These are phyloP conservation scores for Fusarium musae DNA, from an alignment of 2,329 filamentous ascomycete genomes.

Conservation along the genomic window DNA sequence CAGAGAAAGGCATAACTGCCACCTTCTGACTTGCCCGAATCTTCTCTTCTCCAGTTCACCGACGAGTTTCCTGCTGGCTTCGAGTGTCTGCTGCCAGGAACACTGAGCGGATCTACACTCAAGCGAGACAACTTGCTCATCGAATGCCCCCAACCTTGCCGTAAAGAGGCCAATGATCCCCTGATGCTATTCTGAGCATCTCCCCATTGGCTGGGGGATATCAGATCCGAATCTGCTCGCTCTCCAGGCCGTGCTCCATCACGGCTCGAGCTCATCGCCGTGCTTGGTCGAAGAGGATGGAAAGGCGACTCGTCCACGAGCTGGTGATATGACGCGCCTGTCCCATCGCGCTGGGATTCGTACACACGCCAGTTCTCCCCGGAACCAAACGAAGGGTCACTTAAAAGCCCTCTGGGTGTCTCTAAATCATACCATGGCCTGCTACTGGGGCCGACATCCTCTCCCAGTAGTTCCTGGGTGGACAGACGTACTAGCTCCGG, in stretches of 20 bases:
- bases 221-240: constrained; percentile 35
- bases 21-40: constrained; percentile 35
- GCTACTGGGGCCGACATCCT: constrained; percentile 13
- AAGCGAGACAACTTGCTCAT: constrained; percentile 23
- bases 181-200: constrained; percentile 35
- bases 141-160: constrained; percentile 20
- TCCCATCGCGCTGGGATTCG: constrained; percentile 40
- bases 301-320: constrained; percentile 51
- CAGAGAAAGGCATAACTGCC: constrained; percentile 44
- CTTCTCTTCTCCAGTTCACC: constrained; percentile 31
- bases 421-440: constrained; percentile 43
- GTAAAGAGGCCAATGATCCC: constrained; percentile 32
- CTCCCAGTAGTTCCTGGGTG: constrained; percentile 36
- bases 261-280: constrained; percentile 32
- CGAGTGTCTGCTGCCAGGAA: constrained; percentile 22
- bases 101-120: constrained; percentile 21
- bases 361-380: constrained; percentile 52
- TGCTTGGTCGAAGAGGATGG: constrained; percentile 51
- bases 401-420: constrained; percentile 39
- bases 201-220: constrained; percentile 44
- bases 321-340: constrained; percentile 49
- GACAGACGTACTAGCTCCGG: constrained; percentile 42
- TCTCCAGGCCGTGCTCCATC: constrained; percentile 37
- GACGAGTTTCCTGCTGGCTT: constrained; percentile 20
- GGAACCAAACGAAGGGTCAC: constrained; percentile 50